Base-by-base conservation (phyloP, 2,329 filamentous ascomycete species). In the Ceratocystis lukuohia region DNA sequence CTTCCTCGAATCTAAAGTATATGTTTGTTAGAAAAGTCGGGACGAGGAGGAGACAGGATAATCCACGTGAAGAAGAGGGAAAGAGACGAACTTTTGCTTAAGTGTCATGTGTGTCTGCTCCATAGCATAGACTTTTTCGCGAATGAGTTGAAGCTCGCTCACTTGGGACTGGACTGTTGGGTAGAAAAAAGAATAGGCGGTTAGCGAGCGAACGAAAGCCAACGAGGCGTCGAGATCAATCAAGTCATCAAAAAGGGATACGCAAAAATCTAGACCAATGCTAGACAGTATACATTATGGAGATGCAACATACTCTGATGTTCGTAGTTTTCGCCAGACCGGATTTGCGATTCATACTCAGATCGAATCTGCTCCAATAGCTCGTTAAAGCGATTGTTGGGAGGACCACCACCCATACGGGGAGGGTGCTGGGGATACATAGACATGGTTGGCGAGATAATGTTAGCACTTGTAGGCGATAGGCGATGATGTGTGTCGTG, bases 61-160 rank as follows among this genome's bases (percentile, higher is more conserved):
- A 25, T 48, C 6, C 15, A 46, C 8, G 22, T 10, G 22, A 10
- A 2, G 20, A 25, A 53, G 22, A 61, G 45, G 10, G 30, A 20
- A 50, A 25, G 41, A 28, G 28, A 30, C 48, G 3, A 63, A 97
- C 93, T 96, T 96, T 76, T 87, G 83, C 80, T 97, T 97, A 73
- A 96, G 85, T 65, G 84, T 85, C 72, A 93, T 82, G 73, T 97
- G 94, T 62, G 87, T 85, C 74, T 95, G 91, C 76, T 99, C 94
- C 75, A 99, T 85, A 71, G 89, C 85, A 73, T 91, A 96, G 68
- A 99, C 90, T 77, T 96, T 96, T 74, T 92, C 88, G 69, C 92
- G 84, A 62, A 99, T 91, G 73, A 96, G 84, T 74, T 96, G 90
- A 83, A 97, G 94, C 78, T 99, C 94, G 73, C 93, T 88, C 70